Base-by-base conservation (phyloP, 805 yeast genomes). In the Zygoascus tannicola region DNA sequence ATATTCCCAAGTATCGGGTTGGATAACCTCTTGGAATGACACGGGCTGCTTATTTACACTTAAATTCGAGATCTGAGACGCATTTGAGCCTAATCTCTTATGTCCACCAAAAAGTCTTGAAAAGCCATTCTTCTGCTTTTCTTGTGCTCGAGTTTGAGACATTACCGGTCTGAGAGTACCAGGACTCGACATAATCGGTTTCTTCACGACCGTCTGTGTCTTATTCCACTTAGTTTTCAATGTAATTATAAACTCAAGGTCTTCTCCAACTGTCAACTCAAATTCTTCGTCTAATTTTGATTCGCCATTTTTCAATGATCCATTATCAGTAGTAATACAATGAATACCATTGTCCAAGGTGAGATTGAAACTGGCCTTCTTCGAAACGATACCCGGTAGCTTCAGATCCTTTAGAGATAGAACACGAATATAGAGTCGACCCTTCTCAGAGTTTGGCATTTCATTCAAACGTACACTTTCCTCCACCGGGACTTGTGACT, bases 341-440 rank as follows among this genome's bases (percentile, higher is more conserved):
- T 85, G 92, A 26, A 79, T 76, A 3, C 94, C 92, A 57, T 85
- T 85, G 58, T 85, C 95, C 47, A 80, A 64, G 15, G 65, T 62
- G 18, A 77, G 53, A 35, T 66, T 66, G 59, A 75, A 74, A 26
- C 66, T 63, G 4, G 75, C 78, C 28, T 68, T 59, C 36, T 43
- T 44, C 20, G 39, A 36, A 22, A 28, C 45, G 20, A 51, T 45
- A n/a, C 70, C 71, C 1, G 79, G 76, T 44, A 77, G 59, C 3
- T 58, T 54, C 26, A 76, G 57, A 37, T 67, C 50, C 35, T 50
- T 50, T 19, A 55, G 21, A 1, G 56, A 50, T 5, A 49, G 32
- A n/a, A 55, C 41, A 5, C 52, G 40, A 23, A 55, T 46, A 32
- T 54, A 55, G 30, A 55, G 49, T 8, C 59, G 40, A 3, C 59